Base-by-base conservation (phyloP, 768 basidiomycete genomes). In the Lactarius deliciosus region DNA sequence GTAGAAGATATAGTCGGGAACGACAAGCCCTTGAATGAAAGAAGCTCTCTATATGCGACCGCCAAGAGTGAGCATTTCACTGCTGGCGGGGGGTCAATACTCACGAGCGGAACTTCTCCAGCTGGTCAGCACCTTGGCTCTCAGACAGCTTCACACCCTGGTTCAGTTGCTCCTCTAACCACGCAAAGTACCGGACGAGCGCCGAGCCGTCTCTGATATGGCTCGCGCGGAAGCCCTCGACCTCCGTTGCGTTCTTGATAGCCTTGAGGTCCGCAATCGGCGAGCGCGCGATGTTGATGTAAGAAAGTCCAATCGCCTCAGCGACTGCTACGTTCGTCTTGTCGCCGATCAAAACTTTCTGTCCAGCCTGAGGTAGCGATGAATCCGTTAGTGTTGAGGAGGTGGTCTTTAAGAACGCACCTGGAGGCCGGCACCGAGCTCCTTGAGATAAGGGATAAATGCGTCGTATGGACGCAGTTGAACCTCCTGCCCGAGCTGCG, bases 1-100 rank as follows among this genome's bases (percentile, higher is more conserved):
- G 92, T 87, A 0, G 92, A 90, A 0, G 95, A 97, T 63, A 99
- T 98, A 0, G 97, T 97, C 0, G 84, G 77, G 75, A 99, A 99
- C 2, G 94, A 96, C 16, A 96, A 78, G 0, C 96, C 96, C 70
- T 84, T 87, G 83, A 93, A 99, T 58, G 87, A 73, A 34, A 85
- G 84, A 28, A 91, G 81, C 73, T 94, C 86, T 10, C 94, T 95
- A 64, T 5, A 57, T 25, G 34, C 13, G 11, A 11, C 11, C 34
- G 47, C 0, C 32, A 40, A 15, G 16, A 18, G 45, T 59, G 47
- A 57, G 43, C 22, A 50, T n/a, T 50, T 34, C 11, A 10, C 34
- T 55, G 28, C 38, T 7, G 22, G 53, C 3, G 16, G 11, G 13
- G 13, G 5, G 30, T 20, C 53, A 38, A 38, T 1, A 81, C 91